phyloP scores from a whole-genome alignment of 179 eudicot genomes.

The Nepenthes alata region DNA sequence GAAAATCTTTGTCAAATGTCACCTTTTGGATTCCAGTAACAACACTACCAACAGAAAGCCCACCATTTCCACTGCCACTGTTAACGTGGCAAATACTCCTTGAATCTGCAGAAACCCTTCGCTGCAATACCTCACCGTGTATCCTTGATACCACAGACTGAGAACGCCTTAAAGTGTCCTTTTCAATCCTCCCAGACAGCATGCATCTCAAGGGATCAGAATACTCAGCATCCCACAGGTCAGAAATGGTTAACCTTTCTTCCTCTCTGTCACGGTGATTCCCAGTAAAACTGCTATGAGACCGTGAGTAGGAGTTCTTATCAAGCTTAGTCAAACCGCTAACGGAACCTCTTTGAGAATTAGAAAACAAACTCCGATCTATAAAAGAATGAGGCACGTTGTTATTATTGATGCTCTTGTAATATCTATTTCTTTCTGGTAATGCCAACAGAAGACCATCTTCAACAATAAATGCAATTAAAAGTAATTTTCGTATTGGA shows the following conservation, averaged over 20 bases:
- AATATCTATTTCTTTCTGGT: slow-evolving; percentile 28
- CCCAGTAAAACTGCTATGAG: slow-evolving; percentile 45
- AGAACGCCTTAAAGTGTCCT: slow-evolving; percentile 55
- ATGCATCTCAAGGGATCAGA: slow-evolving; percentile 27
- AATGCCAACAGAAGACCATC: slow-evolving; percentile 19
- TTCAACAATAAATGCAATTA: slow-evolving; percentile 1
- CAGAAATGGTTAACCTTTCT: slow-evolving; percentile 30
- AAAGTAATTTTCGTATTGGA: neutral
- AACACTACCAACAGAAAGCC: slow-evolving; percentile 17
- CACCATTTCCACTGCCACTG: slow-evolving; percentile 21
- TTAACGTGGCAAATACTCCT: slow-evolving; percentile 21
- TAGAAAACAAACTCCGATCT: slow-evolving; percentile 46
- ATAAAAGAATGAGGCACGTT: slow-evolving; percentile 25
- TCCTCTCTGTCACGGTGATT: slow-evolving; percentile 46
- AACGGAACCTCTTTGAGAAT: slow-evolving; percentile 43
- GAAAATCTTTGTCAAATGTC: slow-evolving; percentile 62
- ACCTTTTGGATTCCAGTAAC: slow-evolving; percentile 26
- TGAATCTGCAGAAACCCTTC: slow-evolving; percentile 23
- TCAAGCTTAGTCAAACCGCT: slow-evolving; percentile 33
- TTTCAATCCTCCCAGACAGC: slow-evolving; percentile 28
- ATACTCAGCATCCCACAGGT: slow-evolving; percentile 37
- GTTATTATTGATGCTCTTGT: slow-evolving; percentile 18
- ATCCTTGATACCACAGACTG: slow-evolving; percentile 51
- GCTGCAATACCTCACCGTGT: slow-evolving; percentile 33
- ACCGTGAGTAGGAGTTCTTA: slow-evolving; percentile 22